These are phyloP conservation scores for Xylaria castorea DNA, from an alignment of 495 filamentous ascomycete species.

Conservation along the genomic window DNA sequence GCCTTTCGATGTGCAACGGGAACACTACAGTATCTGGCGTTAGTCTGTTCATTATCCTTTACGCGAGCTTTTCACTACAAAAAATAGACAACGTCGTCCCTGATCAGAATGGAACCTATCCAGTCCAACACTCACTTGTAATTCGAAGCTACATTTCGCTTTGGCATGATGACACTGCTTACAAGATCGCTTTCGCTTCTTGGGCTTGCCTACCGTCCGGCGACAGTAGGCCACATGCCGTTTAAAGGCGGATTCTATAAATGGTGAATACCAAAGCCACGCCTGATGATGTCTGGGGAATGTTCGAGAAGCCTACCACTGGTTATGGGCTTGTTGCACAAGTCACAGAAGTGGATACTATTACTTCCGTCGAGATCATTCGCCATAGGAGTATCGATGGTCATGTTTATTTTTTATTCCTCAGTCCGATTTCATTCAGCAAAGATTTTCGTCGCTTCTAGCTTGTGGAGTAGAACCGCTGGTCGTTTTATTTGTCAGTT, in stretches of 20 bases:
- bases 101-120: not conserved
- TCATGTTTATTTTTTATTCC: not conserved
- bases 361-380: conserved; percentile 9
- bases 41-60: not conserved
- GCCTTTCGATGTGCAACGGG: conserved; percentile 32
- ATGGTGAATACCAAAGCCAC: not conserved
- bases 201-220: conserved; percentile 30
- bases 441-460: not conserved
- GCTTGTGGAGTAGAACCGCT: not conserved
- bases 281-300: not conserved
- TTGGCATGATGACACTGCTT: conserved; percentile 40
- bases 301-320: conserved; percentile 30
- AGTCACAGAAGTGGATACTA: conserved; percentile 29
- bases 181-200: conserved; percentile 38
- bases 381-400: conserved; percentile 3
- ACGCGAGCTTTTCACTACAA: not conserved
- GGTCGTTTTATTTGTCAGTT: not conserved
- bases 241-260: conserved; percentile 36
- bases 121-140: conserved; percentile 24
- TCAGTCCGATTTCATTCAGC: not conserved
- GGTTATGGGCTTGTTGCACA: conserved; percentile 39
- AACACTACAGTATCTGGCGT: conserved; percentile 20
- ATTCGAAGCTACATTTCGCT: conserved; percentile 39
- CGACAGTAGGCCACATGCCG: conserved; percentile 38
- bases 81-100: not conserved